Percentiles rank a stretch among this genome's conserved stretches.
These are phyloP conservation scores for Thermochaetoides thermophila DNA, from an alignment of 495 filamentous ascomycete genomes.

Conservation along the genomic window DNA sequence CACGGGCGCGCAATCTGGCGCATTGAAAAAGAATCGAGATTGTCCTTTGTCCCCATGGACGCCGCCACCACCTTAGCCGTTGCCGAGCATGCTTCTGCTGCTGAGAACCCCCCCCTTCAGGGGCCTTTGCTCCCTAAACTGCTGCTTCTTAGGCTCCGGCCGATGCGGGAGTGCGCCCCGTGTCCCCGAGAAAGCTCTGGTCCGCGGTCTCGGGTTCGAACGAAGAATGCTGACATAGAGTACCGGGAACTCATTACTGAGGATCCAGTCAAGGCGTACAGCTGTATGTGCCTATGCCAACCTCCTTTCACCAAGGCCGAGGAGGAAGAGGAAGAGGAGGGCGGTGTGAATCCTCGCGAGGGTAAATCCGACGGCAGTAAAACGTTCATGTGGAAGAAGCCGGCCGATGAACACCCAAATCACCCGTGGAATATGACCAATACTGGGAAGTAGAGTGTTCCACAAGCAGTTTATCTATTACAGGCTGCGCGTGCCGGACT, in stretches of 20 bases:
- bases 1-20: too few relatives aligned
- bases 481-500: slow-evolving; percentile 20
- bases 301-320: slow-evolving; percentile 9
- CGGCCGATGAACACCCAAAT: slow-evolving; percentile 22
- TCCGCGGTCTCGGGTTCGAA: slow-evolving; percentile 24
- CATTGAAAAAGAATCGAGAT: too few relatives aligned
- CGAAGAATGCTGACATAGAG: slow-evolving; percentile 20
- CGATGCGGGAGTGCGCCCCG: too few relatives aligned
- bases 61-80: too few relatives aligned
- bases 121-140: too few relatives aligned
- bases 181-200: slow-evolving; percentile 23
- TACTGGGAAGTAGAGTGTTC: slow-evolving; percentile 20
- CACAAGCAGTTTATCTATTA: slow-evolving; percentile 7
- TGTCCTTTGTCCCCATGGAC: too few relatives aligned
- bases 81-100: too few relatives aligned
- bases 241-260: slow-evolving; percentile 16
- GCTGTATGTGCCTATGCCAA: slow-evolving; percentile 21
- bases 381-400: slow-evolving; percentile 28
- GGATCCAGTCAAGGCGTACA: slow-evolving; percentile 17
- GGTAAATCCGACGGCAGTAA: slow-evolving; percentile 13
- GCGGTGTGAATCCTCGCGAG: slow-evolving; percentile 7
- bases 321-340: slow-evolving; percentile 13
- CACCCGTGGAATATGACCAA: slow-evolving; percentile 25
- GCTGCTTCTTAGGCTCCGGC: too few relatives aligned
- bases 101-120: too few relatives aligned